Evolutionary conservation across 805 yeast genomes (phyloP), one percentile per base, ranked within the genome.

Genomic region (Maudiozyma barnettii): DNA sequence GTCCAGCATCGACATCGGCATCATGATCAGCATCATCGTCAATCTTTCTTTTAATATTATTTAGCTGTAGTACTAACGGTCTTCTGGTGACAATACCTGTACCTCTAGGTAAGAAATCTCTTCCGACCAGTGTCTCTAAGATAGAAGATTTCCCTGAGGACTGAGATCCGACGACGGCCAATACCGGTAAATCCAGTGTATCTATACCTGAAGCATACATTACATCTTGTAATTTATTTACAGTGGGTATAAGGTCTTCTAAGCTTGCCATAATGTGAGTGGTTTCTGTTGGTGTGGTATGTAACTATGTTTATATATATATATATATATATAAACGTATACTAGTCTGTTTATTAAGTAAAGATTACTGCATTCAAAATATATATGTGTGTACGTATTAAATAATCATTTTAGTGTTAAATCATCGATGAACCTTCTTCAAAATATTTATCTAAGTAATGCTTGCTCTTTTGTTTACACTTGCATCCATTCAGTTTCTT

Each of bases 141-240:
- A 91, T 96, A 2, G 96, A 86, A 18, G 95, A 84, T 67, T 91
- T 91, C 42, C 99, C 99, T 53, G 96, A 87, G 9, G 95, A 85
- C 68, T 91, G 99, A 1, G 97, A 88, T 8, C 99, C 99, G 43
- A 93, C 95, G 21, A 93, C 97, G 2, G 96, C 95, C 54, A 93
- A 78, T 49, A 90, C 78, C 2, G 99, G 99, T 49, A 93, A 73
- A 69, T 93, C 99, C 9, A 73, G 83, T 7, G 93, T 77, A 39
- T 91, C 93, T 30, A 88, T 88, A 23, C 97, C 98, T 36, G 93
- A 78, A n/a, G 96, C 95, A 43, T 96, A 95, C 68, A 93, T 81
- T n/a, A 95, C 98, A 68, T 91, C 97, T 69, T 90, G 93, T 50
- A 87, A 77, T 66, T 85, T 86, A 70, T 89, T 89, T 58, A 88